Percentiles rank a stretch among this genome's conserved stretches.
phyloP scores from a whole-genome alignment of 768 basidiomycete species.

The Tricholoma saponaceum region DNA sequence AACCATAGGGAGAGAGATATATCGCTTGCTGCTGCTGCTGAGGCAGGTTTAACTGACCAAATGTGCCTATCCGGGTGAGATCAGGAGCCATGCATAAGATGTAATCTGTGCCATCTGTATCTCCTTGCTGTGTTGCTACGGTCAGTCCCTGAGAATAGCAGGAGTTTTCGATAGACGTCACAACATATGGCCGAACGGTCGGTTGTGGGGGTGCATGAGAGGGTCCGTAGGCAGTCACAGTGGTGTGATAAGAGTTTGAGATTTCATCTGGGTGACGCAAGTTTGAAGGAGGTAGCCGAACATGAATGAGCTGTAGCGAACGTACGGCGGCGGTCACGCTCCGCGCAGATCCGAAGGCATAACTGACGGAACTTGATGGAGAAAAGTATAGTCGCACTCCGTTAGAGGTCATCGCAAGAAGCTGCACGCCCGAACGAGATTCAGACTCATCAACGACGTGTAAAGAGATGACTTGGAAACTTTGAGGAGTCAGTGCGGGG shows the following conservation, averaged over 20 bases:
- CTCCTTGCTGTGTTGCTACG: conserved; percentile 70
- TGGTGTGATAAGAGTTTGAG: conserved; percentile 44
- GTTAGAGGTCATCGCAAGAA: conserved; percentile 78
- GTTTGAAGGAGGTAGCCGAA: conserved; percentile 74
- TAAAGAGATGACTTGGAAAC: conserved; percentile 65
- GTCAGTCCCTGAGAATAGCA: conserved; percentile 66
- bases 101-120: conserved; percentile 70
- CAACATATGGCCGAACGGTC: conserved; percentile 52
- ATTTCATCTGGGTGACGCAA: conserved; percentile 76
- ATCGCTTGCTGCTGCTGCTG: conserved; percentile 23
- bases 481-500: conserved; percentile 63
- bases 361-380: conserved; percentile 46
- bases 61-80: conserved; percentile 62
- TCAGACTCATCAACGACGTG: conserved; percentile 67
- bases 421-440: conserved; percentile 65
- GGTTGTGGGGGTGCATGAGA: conserved; percentile 42
- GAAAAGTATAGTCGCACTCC: conserved; percentile 86
- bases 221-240: conserved; percentile 43
- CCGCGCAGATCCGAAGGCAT: conserved; percentile 40
- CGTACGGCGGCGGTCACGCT: conserved; percentile 26
- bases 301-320: conserved; percentile 66
- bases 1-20: conserved; percentile 28
- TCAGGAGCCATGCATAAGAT: conserved; percentile 75
- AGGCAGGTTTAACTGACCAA: conserved; percentile 60
- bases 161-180: conserved; percentile 56